Base-by-base conservation (phyloP, 352 stramenopile genomes). In the Phytophthora niederhauseri region DNA sequence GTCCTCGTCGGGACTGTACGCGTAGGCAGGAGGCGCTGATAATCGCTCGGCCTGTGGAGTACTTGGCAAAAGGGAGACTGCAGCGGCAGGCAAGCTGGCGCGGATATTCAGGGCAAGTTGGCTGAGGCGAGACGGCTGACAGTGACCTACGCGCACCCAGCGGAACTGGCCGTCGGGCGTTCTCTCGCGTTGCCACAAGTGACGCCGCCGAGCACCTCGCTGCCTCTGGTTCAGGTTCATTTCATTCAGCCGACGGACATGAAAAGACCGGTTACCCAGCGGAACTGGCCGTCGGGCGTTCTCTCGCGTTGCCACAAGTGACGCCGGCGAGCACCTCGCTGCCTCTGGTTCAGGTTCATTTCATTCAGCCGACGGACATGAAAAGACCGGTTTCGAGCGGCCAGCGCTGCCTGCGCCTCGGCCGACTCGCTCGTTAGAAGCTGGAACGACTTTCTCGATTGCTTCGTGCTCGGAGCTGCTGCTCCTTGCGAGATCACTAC, bases 211-310 rank as follows among this genome's bases (percentile, higher is more conserved):
- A 4, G 87, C 87, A 2, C 85, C 85, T 20, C 87, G 80, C 61
- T 95, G 87, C 3, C 85, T 76, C 68, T 93, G 87, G 58, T 85
- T 95, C 28, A 95, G 52, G 56, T 95, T 92, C 80, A 90, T 90
- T 28, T 89, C 85, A 59, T 95, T 93, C 24, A 93, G 72, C 1
- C 85, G 73, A 1, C 85, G 83, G n/a, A 90, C 87, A 60, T 95
- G 87, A 61, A n/a, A n/a, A n/a, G n/a, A n/a, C n/a, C n/a, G n/a
- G n/a, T n/a, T n/a, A 92, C 82, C 87, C 87, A 95, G 24, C 87
- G 85, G 65, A 91, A 92, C 59, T 94, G 85, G 11, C 83, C 81
- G 59, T 93, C 84, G 6, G 80, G 70, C 0, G 72, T 90, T 72
- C 85, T 89, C 56, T 91, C 85, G 3, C 87, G 87, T 62, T 90